Percentiles rank a stretch among this genome's conserved stretches.
These are phyloP conservation scores for Malassezia sympodialis DNA, from an alignment of 1,284 basidiomycete genomes.

Conservation along the genomic window DNA sequence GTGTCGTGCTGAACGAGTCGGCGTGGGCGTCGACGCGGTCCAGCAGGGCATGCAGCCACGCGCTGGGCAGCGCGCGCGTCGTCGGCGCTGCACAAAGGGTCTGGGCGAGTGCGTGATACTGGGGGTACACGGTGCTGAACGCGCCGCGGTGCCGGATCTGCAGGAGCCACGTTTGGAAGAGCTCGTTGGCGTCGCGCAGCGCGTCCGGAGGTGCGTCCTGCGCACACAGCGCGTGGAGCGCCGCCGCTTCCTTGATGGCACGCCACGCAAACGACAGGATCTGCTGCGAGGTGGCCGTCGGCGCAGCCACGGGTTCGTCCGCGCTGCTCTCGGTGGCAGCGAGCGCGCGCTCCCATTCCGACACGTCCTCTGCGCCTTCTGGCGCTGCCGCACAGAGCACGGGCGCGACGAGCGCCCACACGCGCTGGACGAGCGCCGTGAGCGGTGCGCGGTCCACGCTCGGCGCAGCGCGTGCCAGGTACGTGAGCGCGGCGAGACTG, in stretches of 20 bases:
- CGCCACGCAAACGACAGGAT: conserved; percentile 48
- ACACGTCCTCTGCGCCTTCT: conserved; percentile 24
- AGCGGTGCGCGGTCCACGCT: background rate
- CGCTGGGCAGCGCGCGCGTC: conserved; percentile 22
- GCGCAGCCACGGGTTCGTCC: conserved; percentile 25
- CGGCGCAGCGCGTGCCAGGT: conserved; percentile 29
- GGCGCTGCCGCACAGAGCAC: conserved; percentile 46
- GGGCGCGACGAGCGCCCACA: conserved; percentile 41
- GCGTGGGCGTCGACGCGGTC: conserved; percentile 23
- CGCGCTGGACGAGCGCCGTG: conserved; percentile 22
- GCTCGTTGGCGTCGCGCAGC: conserved; percentile 24
- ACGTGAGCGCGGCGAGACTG: conserved; percentile 42
- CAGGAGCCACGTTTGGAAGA: conserved; percentile 47
- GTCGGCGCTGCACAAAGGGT: conserved; percentile 20
- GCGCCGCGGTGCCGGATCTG: conserved; percentile 48
- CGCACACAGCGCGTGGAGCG: conserved; percentile 33
- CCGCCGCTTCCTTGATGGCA: conserved; percentile 48
- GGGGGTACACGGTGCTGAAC: conserved; percentile 47
- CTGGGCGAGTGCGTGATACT: conserved; percentile 34
- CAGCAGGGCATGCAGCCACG: conserved; percentile 42
- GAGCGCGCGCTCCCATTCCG: background rate
- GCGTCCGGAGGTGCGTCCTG: conserved; percentile 8
- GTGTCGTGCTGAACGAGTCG: conserved; percentile 44
- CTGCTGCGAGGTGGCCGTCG: conserved; percentile 41
- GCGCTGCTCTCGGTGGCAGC: conserved; percentile 20